Percentiles rank a stretch among this genome's conserved stretches.
phyloP scores from a whole-genome alignment of 1,139 yeast species.

The Protomyces gravidus region DNA sequence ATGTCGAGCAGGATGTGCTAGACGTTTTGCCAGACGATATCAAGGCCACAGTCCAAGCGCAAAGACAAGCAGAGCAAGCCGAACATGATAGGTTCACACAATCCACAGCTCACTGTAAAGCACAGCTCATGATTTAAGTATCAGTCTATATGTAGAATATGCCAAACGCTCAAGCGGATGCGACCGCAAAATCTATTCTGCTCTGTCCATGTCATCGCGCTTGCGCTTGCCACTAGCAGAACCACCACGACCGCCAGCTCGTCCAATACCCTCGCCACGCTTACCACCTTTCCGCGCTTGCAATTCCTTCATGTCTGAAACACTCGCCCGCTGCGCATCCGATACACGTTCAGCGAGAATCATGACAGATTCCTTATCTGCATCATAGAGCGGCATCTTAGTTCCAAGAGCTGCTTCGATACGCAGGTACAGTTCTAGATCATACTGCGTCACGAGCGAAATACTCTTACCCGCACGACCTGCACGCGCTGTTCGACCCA shows the following conservation, averaged over 20 bases:
- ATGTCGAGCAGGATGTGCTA: neutral
- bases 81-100: neutral
- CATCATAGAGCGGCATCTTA: slow-evolving; percentile 74
- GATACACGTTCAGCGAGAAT: slow-evolving; percentile 83
- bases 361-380: slow-evolving; percentile 71
- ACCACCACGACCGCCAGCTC: slow-evolving; percentile 20
- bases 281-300: slow-evolving; percentile 52
- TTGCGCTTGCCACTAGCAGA: slow-evolving; percentile 1
- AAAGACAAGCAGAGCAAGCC: neutral
- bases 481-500: slow-evolving; percentile 97
- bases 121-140: neutral
- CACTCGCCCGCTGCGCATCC: slow-evolving; percentile 86
- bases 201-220: slow-evolving; percentile 2
- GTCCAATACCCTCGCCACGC: slow-evolving; percentile 41
- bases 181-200: neutral
- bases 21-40: neutral
- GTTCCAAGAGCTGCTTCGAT: slow-evolving; percentile 68
- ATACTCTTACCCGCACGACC: slow-evolving; percentile 92
- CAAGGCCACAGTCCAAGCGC: neutral
- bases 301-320: slow-evolving; percentile 70
- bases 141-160: neutral
- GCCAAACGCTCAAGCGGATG: neutral
- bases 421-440: slow-evolving; percentile 76
- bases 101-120: neutral
- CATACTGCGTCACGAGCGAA: slow-evolving; percentile 90